A percentile compares a stretch with the other conserved stretches of the same genome.
Evolutionary conservation across 164 flowering plant species (phyloP).

Genomic region (Piper longum): DNA sequence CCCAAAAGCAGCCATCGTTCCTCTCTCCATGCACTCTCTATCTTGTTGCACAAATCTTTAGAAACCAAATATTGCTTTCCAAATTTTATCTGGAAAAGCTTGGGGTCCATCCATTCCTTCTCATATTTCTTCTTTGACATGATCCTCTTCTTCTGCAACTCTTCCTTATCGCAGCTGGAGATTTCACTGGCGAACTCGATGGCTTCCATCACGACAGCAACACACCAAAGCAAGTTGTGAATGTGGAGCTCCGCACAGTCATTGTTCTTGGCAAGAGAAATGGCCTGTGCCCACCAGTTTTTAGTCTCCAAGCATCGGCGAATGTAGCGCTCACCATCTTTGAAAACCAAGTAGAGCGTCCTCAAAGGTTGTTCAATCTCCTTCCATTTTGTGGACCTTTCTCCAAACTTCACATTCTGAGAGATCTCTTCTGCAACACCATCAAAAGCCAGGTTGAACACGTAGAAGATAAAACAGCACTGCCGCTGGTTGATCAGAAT

Average conservation of each 20-base stretch:
- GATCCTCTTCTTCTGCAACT: slow-evolving; percentile 41
- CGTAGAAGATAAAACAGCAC: slow-evolving; percentile 52
- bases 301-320: slow-evolving; percentile 46
- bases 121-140: slow-evolving; percentile 41
- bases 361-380: slow-evolving; percentile 62
- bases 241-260: slow-evolving; percentile 69
- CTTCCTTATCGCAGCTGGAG: slow-evolving; percentile 47
- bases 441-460: slow-evolving; percentile 38
- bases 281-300: slow-evolving; percentile 59
- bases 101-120: slow-evolving; percentile 54
- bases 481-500: slow-evolving; percentile 54
- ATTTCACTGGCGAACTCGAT: slow-evolving; percentile 58
- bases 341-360: slow-evolving; percentile 50
- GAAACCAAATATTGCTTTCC: slow-evolving; percentile 69
- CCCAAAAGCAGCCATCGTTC: slow-evolving; percentile 50
- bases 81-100: slow-evolving; percentile 48
- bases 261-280: slow-evolving; percentile 50
- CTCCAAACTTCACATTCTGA: slow-evolving; percentile 48
- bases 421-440: slow-evolving; percentile 47
- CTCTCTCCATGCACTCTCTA: slow-evolving; percentile 52
- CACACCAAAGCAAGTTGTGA: slow-evolving; percentile 50
- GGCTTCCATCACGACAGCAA: slow-evolving; percentile 62
- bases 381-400: slow-evolving; percentile 71
- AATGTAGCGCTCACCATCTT: slow-evolving; percentile 63
- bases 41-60: slow-evolving; percentile 27